These are phyloP conservation scores for Tremella yokohamensis DNA, from an alignment of 768 basidiomycete species.

Conservation along the genomic window DNA sequence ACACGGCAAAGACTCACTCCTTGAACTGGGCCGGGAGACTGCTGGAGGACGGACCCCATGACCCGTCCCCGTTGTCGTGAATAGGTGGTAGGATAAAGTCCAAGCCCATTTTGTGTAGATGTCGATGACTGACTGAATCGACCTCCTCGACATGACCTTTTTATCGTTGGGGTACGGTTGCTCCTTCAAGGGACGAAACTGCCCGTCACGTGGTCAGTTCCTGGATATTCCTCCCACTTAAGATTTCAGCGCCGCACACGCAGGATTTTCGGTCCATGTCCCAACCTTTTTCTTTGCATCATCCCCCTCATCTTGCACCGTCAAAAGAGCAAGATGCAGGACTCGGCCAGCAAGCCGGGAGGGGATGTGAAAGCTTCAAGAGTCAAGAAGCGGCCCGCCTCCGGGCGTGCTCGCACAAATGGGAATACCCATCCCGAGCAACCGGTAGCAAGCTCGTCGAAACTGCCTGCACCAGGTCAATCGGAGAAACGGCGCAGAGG, in stretches of 20 bases:
- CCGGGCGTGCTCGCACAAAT: no score
- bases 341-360: no score
- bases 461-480: neutral
- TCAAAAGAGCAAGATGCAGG: no score
- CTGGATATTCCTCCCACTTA: constrained; percentile 11
- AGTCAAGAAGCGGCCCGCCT: no score
- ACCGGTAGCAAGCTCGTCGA: neutral
- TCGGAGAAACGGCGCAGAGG: constrained; percentile 10
- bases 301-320: no score
- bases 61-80: constrained; percentile 85
- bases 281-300: no score
- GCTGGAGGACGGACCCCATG: constrained; percentile 60
- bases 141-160: neutral
- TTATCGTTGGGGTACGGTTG: no score
- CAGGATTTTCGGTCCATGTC: no score
- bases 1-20: constrained; percentile 56
- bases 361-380: no score
- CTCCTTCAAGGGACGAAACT: constrained; percentile 12
- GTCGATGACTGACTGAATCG: neutral
- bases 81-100: constrained; percentile 77
- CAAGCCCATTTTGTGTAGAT: constrained; percentile 27
- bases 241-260: neutral
- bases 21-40: constrained; percentile 81
- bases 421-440: neutral
- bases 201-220: neutral